Base-by-base conservation (phyloP, 208 protist genomes). In the Trypanosoma cruzi region DNA sequence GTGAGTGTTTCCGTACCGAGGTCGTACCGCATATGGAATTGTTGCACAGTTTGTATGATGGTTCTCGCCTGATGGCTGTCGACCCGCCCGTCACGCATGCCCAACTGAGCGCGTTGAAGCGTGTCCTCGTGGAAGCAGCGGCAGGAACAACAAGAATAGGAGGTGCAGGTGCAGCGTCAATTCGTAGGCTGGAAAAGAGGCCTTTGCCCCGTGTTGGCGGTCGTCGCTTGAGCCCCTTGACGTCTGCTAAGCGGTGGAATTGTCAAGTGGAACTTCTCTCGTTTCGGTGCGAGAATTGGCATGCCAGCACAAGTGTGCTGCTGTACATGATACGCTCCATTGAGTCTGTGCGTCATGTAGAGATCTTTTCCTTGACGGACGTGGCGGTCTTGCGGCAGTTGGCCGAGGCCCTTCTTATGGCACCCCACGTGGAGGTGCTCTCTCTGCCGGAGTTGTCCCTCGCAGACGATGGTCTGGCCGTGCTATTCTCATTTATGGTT, bases 21-120 rank as follows among this genome's bases (percentile, higher is more conserved):
- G 49, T 69, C 0, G 1, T 71, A 31, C 75, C 75, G 22, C 75
- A 80, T 36, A 62, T 75, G 42, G 68, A 80, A 36, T 46, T 73
- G 16, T 28, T 80, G 56, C 75, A 73, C n/a, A 80, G 75, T 49
- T 48, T 80, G n/a, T 71, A 71, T 48, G 50, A 59, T 32, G 68
- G 61, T 50, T 55, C 54, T 16, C 60, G 63, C 14, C 55, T 80
- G 7, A 37, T 74, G 16, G 71, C 66, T 8, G 68, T 80, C 10
- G 59, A 75, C 6, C 75, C 75, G 18, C 68, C 75, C 48, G 34
- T 80, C 11, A 67, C 66, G 3, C 60, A 67, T 42, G 75, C 53
- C 2, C 75, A 80, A 28, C 55, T 75, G 48, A 65, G 42, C n/a
- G 75, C 62, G 28, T n/a, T 74, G 26, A 18, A 61, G 48, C 57